Percentiles rank a stretch among this genome's conserved stretches.
These are phyloP conservation scores for Entophlyctis luteolus DNA, from an alignment of 192 early-diverging fungal species.

Conservation along the genomic window DNA sequence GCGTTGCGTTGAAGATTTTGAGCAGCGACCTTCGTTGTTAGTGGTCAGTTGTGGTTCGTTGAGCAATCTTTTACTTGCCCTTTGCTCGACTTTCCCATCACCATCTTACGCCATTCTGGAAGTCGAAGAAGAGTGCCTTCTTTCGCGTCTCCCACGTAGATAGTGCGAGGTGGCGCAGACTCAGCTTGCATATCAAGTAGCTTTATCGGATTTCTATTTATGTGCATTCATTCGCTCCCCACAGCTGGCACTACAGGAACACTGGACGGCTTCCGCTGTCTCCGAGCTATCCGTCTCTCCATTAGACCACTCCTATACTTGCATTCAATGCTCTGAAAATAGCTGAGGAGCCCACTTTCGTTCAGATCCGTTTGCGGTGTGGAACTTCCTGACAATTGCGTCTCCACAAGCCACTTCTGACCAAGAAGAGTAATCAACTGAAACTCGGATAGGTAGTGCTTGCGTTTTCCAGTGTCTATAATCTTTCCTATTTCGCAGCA, in stretches of 20 bases:
- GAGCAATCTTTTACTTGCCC: slow-evolving; percentile 28
- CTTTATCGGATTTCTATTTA: neutral
- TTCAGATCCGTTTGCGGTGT: neutral
- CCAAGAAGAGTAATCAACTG: slow-evolving; percentile 3
- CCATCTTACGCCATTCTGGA: slow-evolving; percentile 35
- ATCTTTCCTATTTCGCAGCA: slow-evolving; percentile 4
- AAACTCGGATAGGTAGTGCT: neutral
- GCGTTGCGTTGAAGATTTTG: slow-evolving; percentile 27
- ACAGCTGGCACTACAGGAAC: neutral
- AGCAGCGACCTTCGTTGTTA: slow-evolving; percentile 27
- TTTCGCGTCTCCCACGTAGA: slow-evolving; percentile 36
- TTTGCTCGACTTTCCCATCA: slow-evolving; percentile 18
- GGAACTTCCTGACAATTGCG: neutral
- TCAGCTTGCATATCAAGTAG: neutral
- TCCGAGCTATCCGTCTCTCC: too few relatives aligned
- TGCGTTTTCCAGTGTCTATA: neutral
- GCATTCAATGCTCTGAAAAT: slow-evolving; percentile 24
- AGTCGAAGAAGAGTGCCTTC: slow-evolving; percentile 29
- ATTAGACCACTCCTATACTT: slow-evolving; percentile 22
- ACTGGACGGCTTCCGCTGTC: neutral
- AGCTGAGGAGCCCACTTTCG: too few relatives aligned
- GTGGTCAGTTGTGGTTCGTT: neutral
- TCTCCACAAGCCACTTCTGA: slow-evolving; percentile 9
- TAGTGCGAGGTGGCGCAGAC: slow-evolving; percentile 17
- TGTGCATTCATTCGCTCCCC: neutral